Base-by-base conservation (phyloP, 768 basidiomycete genomes). In the Imleria badia region DNA sequence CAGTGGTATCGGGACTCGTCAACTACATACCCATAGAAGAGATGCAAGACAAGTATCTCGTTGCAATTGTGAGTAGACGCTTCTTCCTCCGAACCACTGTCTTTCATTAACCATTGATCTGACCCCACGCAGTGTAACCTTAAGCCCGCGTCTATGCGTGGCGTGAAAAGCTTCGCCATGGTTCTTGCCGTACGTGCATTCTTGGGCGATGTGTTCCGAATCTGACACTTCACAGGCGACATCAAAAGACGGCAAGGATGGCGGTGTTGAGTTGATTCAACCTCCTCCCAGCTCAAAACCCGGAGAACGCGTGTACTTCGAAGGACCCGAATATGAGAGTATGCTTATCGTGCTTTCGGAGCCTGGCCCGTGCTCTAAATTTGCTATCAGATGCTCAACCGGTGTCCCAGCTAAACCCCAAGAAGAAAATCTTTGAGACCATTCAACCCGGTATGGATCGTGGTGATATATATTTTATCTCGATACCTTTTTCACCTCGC, bases 351-450 rank as follows among this genome's bases (percentile, higher is more conserved):
- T 47, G 38, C 29, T 12, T 20, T 48, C 48, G 14, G 1, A 22
- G 23, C 19, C 3, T 8, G 7, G 8, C 1, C 26, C 12, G 41
- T 13, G 29, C 29, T 58, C 47, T 63, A 23, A 54, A 48, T 12
- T 42, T 45, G 11, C 15, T 31, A 43, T 50, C 47, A 87, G 87
- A 76, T 61, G 78, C 79, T 1, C 80, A 77, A 19, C 89, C 94
- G 0, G 75, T 96, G 22, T 66, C 87, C 8, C 93, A 95, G 65
- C 78, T 99, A 53, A 98, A 98, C 72, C 97, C 97, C 13, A 99
- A 98, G 76, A 98, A 97, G 78, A 99, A 98, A 76, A 91, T 98
- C 31, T 99, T 98, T 65, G 97, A 99, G 75, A 88, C 94, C 0
- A 84, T 99, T 46, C 97, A 97, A 68, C 94, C 94, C 47, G 89